These are phyloP conservation scores for Uronychia binucleata DNA, from an alignment of 73 alveolate species.

Conservation along the genomic window DNA sequence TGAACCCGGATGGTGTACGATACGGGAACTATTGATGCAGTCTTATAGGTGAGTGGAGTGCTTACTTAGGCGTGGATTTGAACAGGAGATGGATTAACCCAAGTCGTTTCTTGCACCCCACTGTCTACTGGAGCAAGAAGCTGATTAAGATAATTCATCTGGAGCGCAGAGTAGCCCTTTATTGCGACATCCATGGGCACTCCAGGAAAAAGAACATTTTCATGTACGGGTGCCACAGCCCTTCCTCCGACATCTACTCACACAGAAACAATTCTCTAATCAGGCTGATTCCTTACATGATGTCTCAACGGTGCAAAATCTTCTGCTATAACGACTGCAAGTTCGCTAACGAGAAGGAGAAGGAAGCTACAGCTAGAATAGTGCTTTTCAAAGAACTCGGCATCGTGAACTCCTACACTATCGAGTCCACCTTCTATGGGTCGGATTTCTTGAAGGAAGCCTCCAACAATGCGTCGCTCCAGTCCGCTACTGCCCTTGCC, in stretches of 20 bases:
- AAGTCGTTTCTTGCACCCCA: constrained; percentile 81
- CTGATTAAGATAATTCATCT: constrained; percentile 7
- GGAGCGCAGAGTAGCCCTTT: constrained; percentile 46
- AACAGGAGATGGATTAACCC: constrained; percentile 91
- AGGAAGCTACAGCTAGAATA: constrained; percentile 52
- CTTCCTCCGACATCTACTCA: constrained; percentile 1
- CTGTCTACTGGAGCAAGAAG: constrained; percentile 63
- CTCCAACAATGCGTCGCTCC: not conserved
- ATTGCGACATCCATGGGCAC: constrained; percentile 93
- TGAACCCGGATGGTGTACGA: constrained; percentile 81
- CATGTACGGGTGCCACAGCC: constrained; percentile 82
- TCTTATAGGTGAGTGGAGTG: constrained; percentile 51
- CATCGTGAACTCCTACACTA: constrained; percentile 42
- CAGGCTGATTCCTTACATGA: constrained; percentile 14
- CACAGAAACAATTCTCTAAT: constrained; percentile 11
- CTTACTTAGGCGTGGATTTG: constrained; percentile 80
- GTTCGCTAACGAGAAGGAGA: constrained; percentile 35
- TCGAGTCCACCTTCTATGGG: constrained; percentile 42
- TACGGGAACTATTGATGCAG: constrained; percentile 84
- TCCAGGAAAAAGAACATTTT: constrained; percentile 74
- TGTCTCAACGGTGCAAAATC: constrained; percentile 15
- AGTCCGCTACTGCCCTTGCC: not conserved
- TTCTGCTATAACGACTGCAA: constrained; percentile 36
- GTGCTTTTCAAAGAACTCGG: constrained; percentile 51
- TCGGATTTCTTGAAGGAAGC: constrained; percentile 16